These are phyloP conservation scores for Gossypium gossypioides DNA, from an alignment of 441 rosid genomes.

Conservation along the genomic window DNA sequence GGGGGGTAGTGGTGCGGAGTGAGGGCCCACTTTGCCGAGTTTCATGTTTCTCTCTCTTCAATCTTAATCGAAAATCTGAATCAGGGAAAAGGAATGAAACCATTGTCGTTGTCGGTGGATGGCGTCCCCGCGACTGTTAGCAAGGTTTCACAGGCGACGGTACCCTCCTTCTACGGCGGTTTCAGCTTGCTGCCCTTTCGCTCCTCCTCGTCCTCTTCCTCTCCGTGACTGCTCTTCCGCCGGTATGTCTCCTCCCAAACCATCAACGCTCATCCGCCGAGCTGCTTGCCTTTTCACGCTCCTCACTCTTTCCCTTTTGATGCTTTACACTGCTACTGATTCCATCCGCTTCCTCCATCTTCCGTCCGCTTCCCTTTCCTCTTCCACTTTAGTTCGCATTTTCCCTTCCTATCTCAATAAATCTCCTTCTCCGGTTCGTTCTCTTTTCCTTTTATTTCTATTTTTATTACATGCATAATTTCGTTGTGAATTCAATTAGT, in stretches of 20 bases:
- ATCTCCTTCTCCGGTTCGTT: conserved; percentile 20
- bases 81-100: background rate
- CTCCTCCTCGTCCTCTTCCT: background rate
- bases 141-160: conserved; percentile 10
- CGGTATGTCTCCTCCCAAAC: background rate
- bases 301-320: conserved; percentile 23
- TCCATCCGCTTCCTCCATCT: conserved; percentile 21
- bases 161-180: background rate
- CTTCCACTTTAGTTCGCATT: conserved; percentile 19
- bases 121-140: background rate
- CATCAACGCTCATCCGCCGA: conserved; percentile 12
- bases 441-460: background rate
- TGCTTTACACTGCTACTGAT: conserved; percentile 28
- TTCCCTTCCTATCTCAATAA: conserved; percentile 17
- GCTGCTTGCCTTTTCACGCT: conserved; percentile 17
- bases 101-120: background rate
- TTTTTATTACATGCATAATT: background rate
- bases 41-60: background rate
- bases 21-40: background rate
- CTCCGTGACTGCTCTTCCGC: background rate
- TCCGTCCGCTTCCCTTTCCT: conserved; percentile 11
- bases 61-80: background rate
- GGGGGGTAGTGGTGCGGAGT: background rate
- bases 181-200: background rate
- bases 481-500: background rate